Conservation (phyloP, 2,329 filamentous ascomycete species). For the Fusarium liriodendri region DNA sequence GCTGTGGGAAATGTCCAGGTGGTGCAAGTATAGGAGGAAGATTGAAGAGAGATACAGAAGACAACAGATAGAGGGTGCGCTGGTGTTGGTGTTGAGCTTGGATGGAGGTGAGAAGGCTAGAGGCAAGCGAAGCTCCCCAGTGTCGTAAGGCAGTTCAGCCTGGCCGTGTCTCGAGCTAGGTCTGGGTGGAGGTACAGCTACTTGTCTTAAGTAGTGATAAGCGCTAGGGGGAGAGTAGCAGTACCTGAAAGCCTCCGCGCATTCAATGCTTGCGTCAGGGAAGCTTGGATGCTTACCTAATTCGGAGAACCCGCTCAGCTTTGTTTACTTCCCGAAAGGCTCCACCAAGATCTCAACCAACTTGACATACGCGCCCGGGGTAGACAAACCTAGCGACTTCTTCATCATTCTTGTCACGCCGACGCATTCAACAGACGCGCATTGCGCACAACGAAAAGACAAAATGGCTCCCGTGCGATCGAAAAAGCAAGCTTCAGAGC, state of each 20-base stretch:
- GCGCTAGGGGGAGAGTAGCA: constrained; percentile 10
- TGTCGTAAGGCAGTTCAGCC: constrained; percentile 62
- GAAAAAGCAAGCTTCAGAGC: constrained; percentile 48
- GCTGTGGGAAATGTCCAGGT: constrained; percentile 8
- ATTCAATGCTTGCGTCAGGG: constrained; percentile 37
- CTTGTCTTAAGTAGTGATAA: background rate
- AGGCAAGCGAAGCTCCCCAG: constrained; percentile 42
- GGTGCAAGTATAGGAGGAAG: constrained; percentile 3
- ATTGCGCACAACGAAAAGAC: constrained; percentile 35
- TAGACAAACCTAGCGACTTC: constrained; percentile 28
- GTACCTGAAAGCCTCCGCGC: constrained; percentile 19
- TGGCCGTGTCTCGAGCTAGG: constrained; percentile 45
- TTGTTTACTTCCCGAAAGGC: constrained; percentile 44
- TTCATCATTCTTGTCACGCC: constrained; percentile 21
- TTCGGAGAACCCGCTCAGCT: constrained; percentile 19
- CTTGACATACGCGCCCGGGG: constrained; percentile 33
- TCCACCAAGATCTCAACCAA: constrained; percentile 34
- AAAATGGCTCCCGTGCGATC: constrained; percentile 61
- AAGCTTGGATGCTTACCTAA: constrained; percentile 43
- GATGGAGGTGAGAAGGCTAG: constrained; percentile 44
- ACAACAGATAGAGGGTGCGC: background rate
- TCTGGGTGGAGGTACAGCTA: constrained; percentile 38
- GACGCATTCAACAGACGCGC: constrained; percentile 8
- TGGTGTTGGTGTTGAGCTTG: constrained; percentile 34
- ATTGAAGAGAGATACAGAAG: constrained; percentile 3